A percentile compares a stretch with the other conserved stretches of the same genome.
Conservation (phyloP, 768 basidiomycete species). For the Amanita pallidorosea region DNA sequence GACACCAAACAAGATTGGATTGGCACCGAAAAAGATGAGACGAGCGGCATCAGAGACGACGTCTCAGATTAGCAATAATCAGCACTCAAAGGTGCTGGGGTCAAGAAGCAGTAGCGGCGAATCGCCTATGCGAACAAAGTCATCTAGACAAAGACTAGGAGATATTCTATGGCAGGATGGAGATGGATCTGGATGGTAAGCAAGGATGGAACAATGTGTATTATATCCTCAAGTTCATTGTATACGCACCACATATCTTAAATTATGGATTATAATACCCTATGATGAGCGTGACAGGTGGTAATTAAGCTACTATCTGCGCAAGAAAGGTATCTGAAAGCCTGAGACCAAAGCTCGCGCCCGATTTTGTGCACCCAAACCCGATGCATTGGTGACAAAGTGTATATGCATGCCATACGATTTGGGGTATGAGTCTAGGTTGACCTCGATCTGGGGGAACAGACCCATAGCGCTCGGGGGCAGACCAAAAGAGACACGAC, state of each 20-base stretch:
- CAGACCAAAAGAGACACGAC: slow-evolving; percentile 86
- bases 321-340: slow-evolving; percentile 81
- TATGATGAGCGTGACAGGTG: background rate
- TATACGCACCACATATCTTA: slow-evolving; percentile 1
- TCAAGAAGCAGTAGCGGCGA: slow-evolving; percentile 21
- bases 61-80: background rate
- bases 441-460: slow-evolving; percentile 96
- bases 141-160: slow-evolving; percentile 42
- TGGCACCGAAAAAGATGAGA: slow-evolving; percentile 58
- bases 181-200: background rate
- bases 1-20: slow-evolving; percentile 13
- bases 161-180: slow-evolving; percentile 52
- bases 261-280: background rate
- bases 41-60: slow-evolving; percentile 64
- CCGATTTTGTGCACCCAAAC: slow-evolving; percentile 82
- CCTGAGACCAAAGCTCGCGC: slow-evolving; percentile 83
- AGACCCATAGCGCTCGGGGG: slow-evolving; percentile 75
- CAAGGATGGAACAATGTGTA: slow-evolving; percentile 4
- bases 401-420: slow-evolving; percentile 89
- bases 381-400: slow-evolving; percentile 81
- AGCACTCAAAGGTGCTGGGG: slow-evolving; percentile 17
- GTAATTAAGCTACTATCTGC: slow-evolving; percentile 20
- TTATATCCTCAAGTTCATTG: slow-evolving; percentile 3
- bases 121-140: slow-evolving; percentile 1
- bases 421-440: slow-evolving; percentile 80